Evolutionary conservation across 106 monocot genomes (phyloP), one percentile per base, ranked within the genome.

Genomic region (Alisma plantagoaquatica): DNA sequence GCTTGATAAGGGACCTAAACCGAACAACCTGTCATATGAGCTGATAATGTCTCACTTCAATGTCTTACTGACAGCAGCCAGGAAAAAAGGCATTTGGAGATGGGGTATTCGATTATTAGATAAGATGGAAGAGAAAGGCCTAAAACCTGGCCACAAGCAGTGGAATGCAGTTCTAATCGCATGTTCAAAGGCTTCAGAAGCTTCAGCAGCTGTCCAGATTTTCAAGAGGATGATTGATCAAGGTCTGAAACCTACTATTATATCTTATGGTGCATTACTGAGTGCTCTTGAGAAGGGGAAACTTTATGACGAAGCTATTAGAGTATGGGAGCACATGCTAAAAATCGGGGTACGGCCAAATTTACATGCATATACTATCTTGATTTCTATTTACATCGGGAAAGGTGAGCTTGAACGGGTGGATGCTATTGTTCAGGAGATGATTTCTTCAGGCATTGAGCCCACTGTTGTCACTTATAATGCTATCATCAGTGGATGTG

Each of bases 81-180:
- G 77, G 24, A 81, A 57, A 71, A 88, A 70, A 67, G 96, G 84
- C 29, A 70, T 89, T 57, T 89, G 84, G 84, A 81, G 73, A 60
- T 89, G 88, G 96, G 84, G 81, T 43, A 55, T 96, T 22, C 57
- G 81, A 42, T 24, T 96, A 60, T 75, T 96, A 6, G 70, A 96
- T 53, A 96, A 89, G 56, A 96, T 96, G 88, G 62, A 70, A 27
- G 81, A 88, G 12, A 96, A 76, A 71, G 96, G 89, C 19, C 61
- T 89, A 33, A 73, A 50, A 59, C 88, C 81, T 1, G 80, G 84
- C 33, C 64, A 64, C 15, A 73, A 52, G 65, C 80, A 89, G 60
- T 96, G 88, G 88, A 96, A 96, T 70, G 78, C 88, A 10, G 89
- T 96, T 57, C 73, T 96, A 50, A 56, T 84, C 27, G 96, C 96